Conservation (phyloP, 2,329 filamentous ascomycete species). For the Lasiodiplodia citricola region DNA sequence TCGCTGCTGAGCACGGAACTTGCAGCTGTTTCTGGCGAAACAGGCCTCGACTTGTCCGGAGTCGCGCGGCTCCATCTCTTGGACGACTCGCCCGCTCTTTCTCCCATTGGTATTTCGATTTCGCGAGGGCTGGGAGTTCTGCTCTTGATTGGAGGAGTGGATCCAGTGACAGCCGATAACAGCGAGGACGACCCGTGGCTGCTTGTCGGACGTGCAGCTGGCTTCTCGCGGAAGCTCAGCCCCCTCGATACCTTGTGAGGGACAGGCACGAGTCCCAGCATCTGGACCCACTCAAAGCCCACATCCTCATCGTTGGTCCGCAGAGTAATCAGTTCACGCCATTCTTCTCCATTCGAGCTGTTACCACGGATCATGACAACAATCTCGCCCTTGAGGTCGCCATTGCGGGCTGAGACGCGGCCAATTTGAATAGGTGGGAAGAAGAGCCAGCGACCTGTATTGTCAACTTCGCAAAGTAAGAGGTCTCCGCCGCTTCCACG, state of each 20-base stretch:
- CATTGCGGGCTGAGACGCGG: constrained; percentile 78
- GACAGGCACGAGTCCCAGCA: constrained; percentile 72
- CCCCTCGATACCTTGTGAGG: constrained; percentile 61
- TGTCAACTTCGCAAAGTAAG: constrained; percentile 89
- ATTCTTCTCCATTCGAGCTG: constrained; percentile 66
- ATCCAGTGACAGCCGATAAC: constrained; percentile 43
- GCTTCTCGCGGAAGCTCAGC: constrained; percentile 57
- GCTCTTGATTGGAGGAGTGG: constrained; percentile 44
- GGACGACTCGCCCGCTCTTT: constrained; percentile 55
- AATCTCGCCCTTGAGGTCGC: constrained; percentile 73
- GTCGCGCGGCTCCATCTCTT: constrained; percentile 51
- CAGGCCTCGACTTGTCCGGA: constrained; percentile 34
- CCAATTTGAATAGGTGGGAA: constrained; percentile 84
- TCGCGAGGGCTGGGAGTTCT: constrained; percentile 57
- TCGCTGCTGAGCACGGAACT: constrained; percentile 45
- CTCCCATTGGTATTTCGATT: constrained; percentile 67
- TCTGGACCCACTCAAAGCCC: constrained; percentile 83
- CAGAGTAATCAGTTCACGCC: constrained; percentile 85
- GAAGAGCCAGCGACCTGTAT: constrained; percentile 77
- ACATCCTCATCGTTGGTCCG: constrained; percentile 77
- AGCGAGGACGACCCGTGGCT: constrained; percentile 62
- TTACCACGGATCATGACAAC: constrained; percentile 85
- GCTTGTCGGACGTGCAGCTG: constrained; percentile 43
- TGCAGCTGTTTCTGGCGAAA: constrained; percentile 40
- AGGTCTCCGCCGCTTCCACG: constrained; percentile 76